Evolutionary conservation across 768 basidiomycete species (phyloP), one percentile per base, ranked within the genome.

Genomic region (Tylopilus subfusipes): DNA sequence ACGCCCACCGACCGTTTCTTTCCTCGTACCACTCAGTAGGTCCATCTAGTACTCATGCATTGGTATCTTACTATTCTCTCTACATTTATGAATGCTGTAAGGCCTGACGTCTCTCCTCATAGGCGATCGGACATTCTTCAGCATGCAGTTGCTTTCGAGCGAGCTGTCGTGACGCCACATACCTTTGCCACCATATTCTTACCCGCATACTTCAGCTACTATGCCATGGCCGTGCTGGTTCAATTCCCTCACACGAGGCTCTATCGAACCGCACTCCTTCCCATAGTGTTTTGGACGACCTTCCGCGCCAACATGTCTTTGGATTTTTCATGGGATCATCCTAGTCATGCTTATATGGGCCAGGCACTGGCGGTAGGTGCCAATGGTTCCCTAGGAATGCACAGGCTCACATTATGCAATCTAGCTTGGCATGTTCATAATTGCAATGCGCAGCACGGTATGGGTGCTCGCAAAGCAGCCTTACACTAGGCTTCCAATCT

Each of bases 191-290:
- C 71, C 11, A 67, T 73, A 46, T 55, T 82, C 30, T 24, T 78
- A 16, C 80, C 79, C 2, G 65, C 75, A 16, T 21, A 80, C 1
- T 51, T 78, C 22, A 71, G 71, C 53, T 82, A 79, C 66, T 82
- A 80, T 70, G 67, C 61, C 12, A 78, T 79, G 50, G 83, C 83
- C 13, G 64, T 82, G 31, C 73, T 86, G 46, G 79, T 83, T 8
- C 70, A 81, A 36, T 63, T 77, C 14, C 78, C 78, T 0, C 67
- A 66, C 30, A 82, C 82, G 1, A 66, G 69, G 42, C 44, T 68
- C 4, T 64, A 78, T 52, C 78, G 82, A 43, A 54, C 75, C 30
- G 76, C 78, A 13, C 56, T 84, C 33, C 72, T 84, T 25, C 81
- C 82, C 3, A 54, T 80, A 13, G 75, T 80, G 5, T 63, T 80